These are phyloP conservation scores for Eutrema heterophyllum DNA, from an alignment of 345 rosid species.

Conservation along the genomic window DNA sequence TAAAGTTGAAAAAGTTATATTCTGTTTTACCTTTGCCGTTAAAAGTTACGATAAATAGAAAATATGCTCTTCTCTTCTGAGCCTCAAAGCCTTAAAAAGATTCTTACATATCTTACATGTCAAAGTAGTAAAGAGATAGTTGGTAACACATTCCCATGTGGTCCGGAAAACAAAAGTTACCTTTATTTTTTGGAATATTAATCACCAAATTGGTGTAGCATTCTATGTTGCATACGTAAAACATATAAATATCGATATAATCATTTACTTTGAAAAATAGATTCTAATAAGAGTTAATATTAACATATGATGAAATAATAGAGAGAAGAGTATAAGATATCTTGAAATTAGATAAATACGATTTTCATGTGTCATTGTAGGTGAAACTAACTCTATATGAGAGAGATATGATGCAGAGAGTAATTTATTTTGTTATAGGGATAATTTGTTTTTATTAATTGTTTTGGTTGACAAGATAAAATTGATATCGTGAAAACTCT, in stretches of 20 bases:
- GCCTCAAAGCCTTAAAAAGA: conserved; percentile 31
- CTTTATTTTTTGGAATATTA: conserved; percentile 18
- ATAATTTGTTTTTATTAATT: no score
- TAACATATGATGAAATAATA: no score
- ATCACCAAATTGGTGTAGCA: conserved; percentile 5
- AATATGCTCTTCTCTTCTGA: conserved; percentile 34
- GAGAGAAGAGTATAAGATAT: no score
- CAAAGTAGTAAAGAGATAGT: conserved; percentile 25
- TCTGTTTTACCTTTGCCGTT: conserved; percentile 21
- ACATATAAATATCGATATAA: background rate
- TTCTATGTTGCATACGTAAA: conserved; percentile 18
- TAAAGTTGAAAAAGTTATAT: conserved; percentile 26
- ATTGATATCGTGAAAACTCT: no score
- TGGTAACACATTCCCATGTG: conserved; percentile 38
- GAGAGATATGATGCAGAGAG: no score
- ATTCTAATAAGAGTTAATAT: no score
- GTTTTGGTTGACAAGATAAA: no score
- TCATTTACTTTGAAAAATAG: background rate
- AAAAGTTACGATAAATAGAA: conserved; percentile 32
- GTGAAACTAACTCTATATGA: no score
- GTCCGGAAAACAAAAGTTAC: conserved; percentile 33
- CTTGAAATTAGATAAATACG: no score
- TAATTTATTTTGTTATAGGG: no score
- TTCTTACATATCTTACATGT: conserved; percentile 31
- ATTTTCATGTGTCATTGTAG: no score